Conservation (phyloP, 768 basidiomycete species). For the Suillus cothurnatus region DNA sequence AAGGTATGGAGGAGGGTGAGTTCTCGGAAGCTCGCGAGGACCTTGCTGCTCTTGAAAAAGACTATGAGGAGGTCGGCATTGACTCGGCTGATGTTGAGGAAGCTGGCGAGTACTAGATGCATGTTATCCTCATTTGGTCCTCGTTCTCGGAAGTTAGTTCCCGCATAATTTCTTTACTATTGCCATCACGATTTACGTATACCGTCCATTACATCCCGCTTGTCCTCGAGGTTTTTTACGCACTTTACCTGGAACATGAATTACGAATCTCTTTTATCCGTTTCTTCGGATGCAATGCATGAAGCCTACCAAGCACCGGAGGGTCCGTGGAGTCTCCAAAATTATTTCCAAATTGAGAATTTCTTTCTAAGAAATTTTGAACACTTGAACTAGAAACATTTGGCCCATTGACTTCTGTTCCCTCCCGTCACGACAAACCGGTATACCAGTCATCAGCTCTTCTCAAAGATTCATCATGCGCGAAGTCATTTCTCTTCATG, state of each 20-base stretch:
- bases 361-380: constrained; percentile 23
- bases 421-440: constrained; percentile 18
- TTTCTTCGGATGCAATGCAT: background rate
- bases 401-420: constrained; percentile 13
- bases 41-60: constrained; percentile 99
- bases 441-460: constrained; percentile 12
- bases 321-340: constrained; percentile 4
- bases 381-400: constrained; percentile 1
- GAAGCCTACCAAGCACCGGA: constrained; percentile 1
- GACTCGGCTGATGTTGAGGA: constrained; percentile 55
- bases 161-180: constrained; percentile 30
- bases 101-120: constrained; percentile 46
- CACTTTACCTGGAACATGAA: constrained; percentile 17
- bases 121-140: constrained; percentile 22
- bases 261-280: constrained; percentile 8
- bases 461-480: constrained; percentile 54
- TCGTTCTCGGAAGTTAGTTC: constrained; percentile 30
- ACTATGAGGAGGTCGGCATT: constrained; percentile 84
- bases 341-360: constrained; percentile 31
- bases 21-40: constrained; percentile 99
- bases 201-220: constrained; percentile 30
- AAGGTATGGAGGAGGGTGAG: constrained; percentile 91
- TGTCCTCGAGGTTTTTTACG: constrained; percentile 18
- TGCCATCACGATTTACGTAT: constrained; percentile 38
- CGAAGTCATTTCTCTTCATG: constrained; percentile 95